Evolutionary conservation across 2,329 filamentous ascomycete species (phyloP), one percentile per base, ranked within the genome.

Genomic region (Beauveria caledonica): DNA sequence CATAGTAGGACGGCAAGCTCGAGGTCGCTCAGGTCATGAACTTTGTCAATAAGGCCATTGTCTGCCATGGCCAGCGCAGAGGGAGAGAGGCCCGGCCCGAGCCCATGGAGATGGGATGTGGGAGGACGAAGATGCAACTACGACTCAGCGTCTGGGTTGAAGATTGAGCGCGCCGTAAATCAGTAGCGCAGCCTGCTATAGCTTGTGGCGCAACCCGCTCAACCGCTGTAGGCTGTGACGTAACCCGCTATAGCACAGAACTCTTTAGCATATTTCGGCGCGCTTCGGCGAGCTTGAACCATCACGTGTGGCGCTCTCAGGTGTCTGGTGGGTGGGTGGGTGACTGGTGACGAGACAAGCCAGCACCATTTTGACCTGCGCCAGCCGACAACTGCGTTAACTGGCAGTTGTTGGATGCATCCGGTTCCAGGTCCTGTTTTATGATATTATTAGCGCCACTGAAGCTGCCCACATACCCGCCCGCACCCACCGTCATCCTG

Each of bases 1-100:
- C 88, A 92, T 55, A 97, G 83, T 45, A 97, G 80, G 15, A 89
- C 77, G 25, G 93, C 94, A 62, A 97, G 84, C 75, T 97, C 92
- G 45, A 97, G 80, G 76, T 97, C 92, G 68, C 87, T 89, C 64
- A 97, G 80, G 66, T 85, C 82, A 69, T 92, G 88, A 67, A 95
- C 83, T 72, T 87, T 88, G 64, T 83, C 78, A 63, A 87, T 77
- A 63, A 92, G 78, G 60, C 75, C 73, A 68, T 82, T 78, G 76
- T 83, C 78, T 72, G 82, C 84, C 86, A 88, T 89, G 68, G 63
- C 68, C 63, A 63, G 66, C n/a, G 45, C 54, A 71, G 46, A 39
- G 61, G 39, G 51, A 17, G 58, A 46, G 33, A 53, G 27, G 57
- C 57, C 17, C 2, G 13, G 36, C 36, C 23, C 49, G 49, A 53